Evolutionary conservation across 148 eudicot genomes (phyloP), one percentile per base, ranked within the genome.

Genomic region (Vaccinium corymbosum): DNA sequence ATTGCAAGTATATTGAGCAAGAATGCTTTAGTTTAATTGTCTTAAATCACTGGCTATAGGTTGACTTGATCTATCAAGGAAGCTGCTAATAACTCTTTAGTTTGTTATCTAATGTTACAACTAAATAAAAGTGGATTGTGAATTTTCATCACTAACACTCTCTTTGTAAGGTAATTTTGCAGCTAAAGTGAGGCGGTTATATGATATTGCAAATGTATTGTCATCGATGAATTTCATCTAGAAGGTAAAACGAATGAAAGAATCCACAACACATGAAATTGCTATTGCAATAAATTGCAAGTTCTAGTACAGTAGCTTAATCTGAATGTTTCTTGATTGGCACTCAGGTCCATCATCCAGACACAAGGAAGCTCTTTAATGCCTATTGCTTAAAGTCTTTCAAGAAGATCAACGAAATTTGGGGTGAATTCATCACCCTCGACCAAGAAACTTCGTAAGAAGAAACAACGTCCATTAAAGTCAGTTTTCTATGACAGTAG

Each of bases 141-240:
- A 16, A 22, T 70, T 51, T 68, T 88, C 79, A 68, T 82, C 48
- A 51, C 90, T 97, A 87, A 91, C 85, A 72, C 66, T 79, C 38
- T 81, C 35, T 83, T 80, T 53, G 16, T 89, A 81, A 90, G 89
- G 87, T 86, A 81, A 89, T 84, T 88, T 83, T 90, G 92, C 99
- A 97, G 99, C 98, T 74, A 97, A 97, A 88, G 99, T 97, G 51
- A 89, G 99, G 88, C 86, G 98, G 76, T 88, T 97, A 75, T 97
- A 97, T 85, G 99, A 97, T 81, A 97, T 94, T 84, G 98, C 99
- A 82, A 97, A 97, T 64, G 99, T 97, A 6, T 81, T 97, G 83
- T 94, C 99, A 70, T 97, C 99, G 17, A 93, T 97, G 98, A 87
- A 85, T 71, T 94, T 94, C 80, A 97, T 97, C 27, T 27, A 27